Base-by-base conservation (phyloP, 768 basidiomycete genomes). In the Russula virescens region DNA sequence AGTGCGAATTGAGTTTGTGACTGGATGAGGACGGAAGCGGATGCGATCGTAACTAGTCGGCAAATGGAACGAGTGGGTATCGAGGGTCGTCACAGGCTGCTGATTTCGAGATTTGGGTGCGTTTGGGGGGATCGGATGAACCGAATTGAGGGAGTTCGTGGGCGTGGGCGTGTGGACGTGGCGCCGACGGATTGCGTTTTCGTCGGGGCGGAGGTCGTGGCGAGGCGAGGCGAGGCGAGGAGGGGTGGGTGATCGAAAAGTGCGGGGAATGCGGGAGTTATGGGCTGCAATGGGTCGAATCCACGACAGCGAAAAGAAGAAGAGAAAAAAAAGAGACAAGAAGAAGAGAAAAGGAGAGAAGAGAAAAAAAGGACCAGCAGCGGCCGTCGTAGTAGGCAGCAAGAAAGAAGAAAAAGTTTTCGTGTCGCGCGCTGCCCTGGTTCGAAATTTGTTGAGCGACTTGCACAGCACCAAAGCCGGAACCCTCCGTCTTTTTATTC, bases 41-140 rank as follows among this genome's bases (percentile, higher is more conserved):
- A 55, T 64, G 63, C 63, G 63, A 63, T 63, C 62, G 62, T 60
- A 45, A 60, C 62, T 63, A 55, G 58, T 63, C 62, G 58, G 58
- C 28, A 54, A 59, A 63, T 55, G 57, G 58, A 59, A 55, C 34
- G 25, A 57, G 43, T 23, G 42, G 8, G 38, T 52, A 57, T 62
- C 43, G 55, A 56, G 55, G 55, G 49, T 55, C 54, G 61, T 62
- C 48, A 56, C 61, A 49, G 23, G 7, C 1, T 34, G n/a, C n/a
- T 38, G 53, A 55, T 42, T 47, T 47, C 47, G 60, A 34, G 46
- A 58, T 50, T 46, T 34, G 60, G 40, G 16, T 31, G 31, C 31
- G 31, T 31, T 31, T n/a, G n/a, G n/a, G n/a, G 10, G 23, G 38
- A 38, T 52, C 59, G 60, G 60, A 55, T 61, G 38, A 13, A 14